phyloP scores from a whole-genome alignment of 1,284 basidiomycete species.

The Cryptococcus sp. region DNA sequence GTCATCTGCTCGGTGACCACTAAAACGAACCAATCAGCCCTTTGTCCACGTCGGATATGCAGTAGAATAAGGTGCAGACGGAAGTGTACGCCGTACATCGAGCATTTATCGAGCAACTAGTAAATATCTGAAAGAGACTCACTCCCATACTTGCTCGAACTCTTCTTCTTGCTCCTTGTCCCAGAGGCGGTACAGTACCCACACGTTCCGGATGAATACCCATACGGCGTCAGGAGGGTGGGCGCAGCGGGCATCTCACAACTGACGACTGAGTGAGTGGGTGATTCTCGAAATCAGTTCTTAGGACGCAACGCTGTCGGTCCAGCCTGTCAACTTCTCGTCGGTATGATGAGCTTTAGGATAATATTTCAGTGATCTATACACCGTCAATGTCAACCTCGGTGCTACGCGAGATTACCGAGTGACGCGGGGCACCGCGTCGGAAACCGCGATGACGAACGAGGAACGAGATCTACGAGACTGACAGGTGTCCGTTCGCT shows the following conservation, averaged over 20 bases:
- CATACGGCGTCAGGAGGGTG: constrained; percentile 40
- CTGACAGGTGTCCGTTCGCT: too few relatives aligned
- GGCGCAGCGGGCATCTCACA: constrained; percentile 4
- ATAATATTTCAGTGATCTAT: too few relatives aligned
- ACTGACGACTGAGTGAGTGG: background rate
- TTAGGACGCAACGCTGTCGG: background rate
- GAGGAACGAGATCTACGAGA: too few relatives aligned
- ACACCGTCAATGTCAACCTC: too few relatives aligned
- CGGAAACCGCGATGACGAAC: too few relatives aligned
- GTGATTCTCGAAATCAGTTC: background rate
- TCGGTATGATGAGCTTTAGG: too few relatives aligned
- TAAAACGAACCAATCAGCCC: background rate
- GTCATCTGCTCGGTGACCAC: constrained; percentile 19
- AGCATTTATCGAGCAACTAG: background rate
- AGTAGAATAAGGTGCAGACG: background rate
- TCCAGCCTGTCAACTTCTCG: background rate
- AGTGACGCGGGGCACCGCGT: too few relatives aligned
- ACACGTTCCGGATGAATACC: constrained; percentile 51
- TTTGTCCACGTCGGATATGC: background rate
- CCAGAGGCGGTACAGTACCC: constrained; percentile 56
- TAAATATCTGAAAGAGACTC: constrained; percentile 19
- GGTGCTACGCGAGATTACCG: too few relatives aligned
- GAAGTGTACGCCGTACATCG: background rate
- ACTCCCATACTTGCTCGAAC: constrained; percentile 54
- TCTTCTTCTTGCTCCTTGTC: constrained; percentile 32